A percentile compares a stretch with the other conserved stretches of the same genome.
These are phyloP conservation scores for Globisporangium ultimum DNA, from an alignment of 352 stramenopile genomes.

Conservation along the genomic window DNA sequence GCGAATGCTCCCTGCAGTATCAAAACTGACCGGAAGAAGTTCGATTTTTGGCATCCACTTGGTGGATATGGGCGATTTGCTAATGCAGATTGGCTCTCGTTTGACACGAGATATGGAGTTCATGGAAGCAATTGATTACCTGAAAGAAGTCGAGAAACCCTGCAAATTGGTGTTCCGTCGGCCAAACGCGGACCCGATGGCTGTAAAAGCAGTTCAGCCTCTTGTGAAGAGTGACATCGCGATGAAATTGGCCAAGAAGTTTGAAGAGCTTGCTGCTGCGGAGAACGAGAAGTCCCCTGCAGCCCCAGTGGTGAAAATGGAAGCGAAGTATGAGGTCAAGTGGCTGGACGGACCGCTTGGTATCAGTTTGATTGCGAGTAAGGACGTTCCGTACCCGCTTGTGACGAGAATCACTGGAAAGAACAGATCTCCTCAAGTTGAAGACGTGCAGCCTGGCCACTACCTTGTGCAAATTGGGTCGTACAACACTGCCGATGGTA, in stretches of 20 bases:
- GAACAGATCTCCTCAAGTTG: slow-evolving; percentile 82
- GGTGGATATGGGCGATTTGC: slow-evolving; percentile 78
- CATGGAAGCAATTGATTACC: slow-evolving; percentile 74
- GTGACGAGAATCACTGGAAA: slow-evolving; percentile 87
- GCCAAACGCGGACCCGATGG: slow-evolving; percentile 69
- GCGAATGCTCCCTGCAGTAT: slow-evolving; percentile 73
- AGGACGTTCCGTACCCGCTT: slow-evolving; percentile 82
- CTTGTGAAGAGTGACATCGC: slow-evolving; percentile 68
- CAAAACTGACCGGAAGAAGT: slow-evolving; percentile 83
- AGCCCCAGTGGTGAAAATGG: slow-evolving; percentile 66
- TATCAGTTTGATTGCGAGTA: slow-evolving; percentile 86
- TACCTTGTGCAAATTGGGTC: slow-evolving; percentile 85
- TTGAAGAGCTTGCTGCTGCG: slow-evolving; percentile 65
- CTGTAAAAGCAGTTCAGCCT: slow-evolving; percentile 69
- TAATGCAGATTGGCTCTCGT: slow-evolving; percentile 69
- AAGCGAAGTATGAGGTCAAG: slow-evolving; percentile 86
- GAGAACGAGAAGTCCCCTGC: slow-evolving; percentile 72
- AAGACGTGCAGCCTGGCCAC: slow-evolving; percentile 83
- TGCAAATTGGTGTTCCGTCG: slow-evolving; percentile 76
- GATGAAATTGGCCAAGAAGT: slow-evolving; percentile 68
- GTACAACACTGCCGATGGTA: slow-evolving; percentile 81
- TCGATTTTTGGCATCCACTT: slow-evolving; percentile 84
- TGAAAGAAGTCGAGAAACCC: slow-evolving; percentile 78
- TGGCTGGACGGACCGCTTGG: slow-evolving; percentile 83
- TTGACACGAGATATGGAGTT: slow-evolving; percentile 81